Conservation (phyloP, 2,329 filamentous ascomycete genomes). For the Verticillium albo-atrum region DNA sequence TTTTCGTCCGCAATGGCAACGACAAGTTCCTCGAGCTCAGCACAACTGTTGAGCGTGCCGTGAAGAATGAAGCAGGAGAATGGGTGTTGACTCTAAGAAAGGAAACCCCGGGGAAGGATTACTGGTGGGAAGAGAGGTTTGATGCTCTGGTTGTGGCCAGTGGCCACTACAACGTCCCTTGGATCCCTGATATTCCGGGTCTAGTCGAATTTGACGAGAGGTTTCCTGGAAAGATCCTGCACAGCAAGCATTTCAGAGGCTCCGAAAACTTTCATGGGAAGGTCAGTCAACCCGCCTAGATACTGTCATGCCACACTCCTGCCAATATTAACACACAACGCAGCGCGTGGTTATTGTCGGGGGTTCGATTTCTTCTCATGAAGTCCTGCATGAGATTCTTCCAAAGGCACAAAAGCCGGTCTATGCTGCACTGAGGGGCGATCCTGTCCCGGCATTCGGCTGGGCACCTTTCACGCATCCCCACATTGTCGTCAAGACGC, state of each 20-base stretch:
- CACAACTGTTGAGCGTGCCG: constrained; percentile 53
- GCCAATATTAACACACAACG: neutral
- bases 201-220: constrained; percentile 30
- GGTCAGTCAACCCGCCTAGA: constrained; percentile 2
- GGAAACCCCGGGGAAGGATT: constrained; percentile 27
- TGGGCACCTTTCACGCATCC: constrained; percentile 54
- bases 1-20: constrained; percentile 21
- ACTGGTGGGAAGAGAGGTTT: constrained; percentile 33
- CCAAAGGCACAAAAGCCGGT: constrained; percentile 40
- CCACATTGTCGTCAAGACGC: constrained; percentile 34
- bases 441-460: constrained; percentile 46
- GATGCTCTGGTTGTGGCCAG: constrained; percentile 36
- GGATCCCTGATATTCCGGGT: constrained; percentile 34
- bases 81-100: constrained; percentile 47
- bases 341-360: constrained; percentile 52
- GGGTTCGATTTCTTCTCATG: constrained; percentile 52
- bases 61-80: constrained; percentile 33
- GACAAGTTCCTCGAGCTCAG: constrained; percentile 37
- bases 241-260: constrained; percentile 33
- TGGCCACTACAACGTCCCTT: constrained; percentile 35
- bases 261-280: constrained; percentile 18
- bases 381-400: constrained; percentile 49
- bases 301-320: neutral
- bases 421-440: constrained; percentile 41
- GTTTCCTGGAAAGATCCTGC: constrained; percentile 31